These are phyloP conservation scores for Leccinellum luteum DNA, from an alignment of 768 basidiomycete species.

Conservation along the genomic window DNA sequence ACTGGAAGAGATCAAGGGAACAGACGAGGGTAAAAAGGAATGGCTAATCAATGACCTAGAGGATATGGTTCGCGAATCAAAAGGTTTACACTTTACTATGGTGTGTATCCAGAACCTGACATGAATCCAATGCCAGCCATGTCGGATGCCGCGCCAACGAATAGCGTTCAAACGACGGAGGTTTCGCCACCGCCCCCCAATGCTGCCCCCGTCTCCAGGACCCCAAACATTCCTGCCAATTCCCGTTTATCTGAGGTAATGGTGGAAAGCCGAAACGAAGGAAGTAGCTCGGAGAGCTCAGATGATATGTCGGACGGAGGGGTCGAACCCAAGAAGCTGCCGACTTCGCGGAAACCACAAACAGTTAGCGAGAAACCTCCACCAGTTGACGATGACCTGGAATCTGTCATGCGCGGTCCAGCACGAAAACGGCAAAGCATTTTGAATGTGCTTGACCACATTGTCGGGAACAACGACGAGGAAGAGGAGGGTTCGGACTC, in stretches of 20 bases:
- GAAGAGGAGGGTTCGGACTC: constrained; percentile 39
- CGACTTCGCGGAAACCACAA: neutral
- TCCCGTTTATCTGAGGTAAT: constrained; percentile 36
- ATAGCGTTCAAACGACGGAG: constrained; percentile 1
- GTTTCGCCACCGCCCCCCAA: neutral
- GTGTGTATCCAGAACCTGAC: constrained; percentile 5
- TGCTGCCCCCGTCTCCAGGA: constrained; percentile 5
- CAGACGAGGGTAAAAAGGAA: constrained; percentile 17
- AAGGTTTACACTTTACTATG: constrained; percentile 16
- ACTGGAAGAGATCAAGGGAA: constrained; percentile 40
- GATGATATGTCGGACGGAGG: constrained; percentile 21
- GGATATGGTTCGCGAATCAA: constrained; percentile 30
- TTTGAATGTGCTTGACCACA: constrained; percentile 28
- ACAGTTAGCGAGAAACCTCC: neutral
- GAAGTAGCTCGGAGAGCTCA: constrained; percentile 39
- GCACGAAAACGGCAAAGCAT: constrained; percentile 17
- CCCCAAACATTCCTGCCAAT: constrained; percentile 28
- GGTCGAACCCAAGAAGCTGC: constrained; percentile 12
- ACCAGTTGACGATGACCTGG: constrained; percentile 29
- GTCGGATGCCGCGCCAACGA: neutral
- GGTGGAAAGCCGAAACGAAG: constrained; percentile 37
- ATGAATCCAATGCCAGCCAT: constrained; percentile 5
- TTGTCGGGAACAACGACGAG: constrained; percentile 29
- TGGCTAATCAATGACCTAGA: constrained; percentile 43
- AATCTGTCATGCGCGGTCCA: constrained; percentile 44